Conservation (phyloP, 306 rosid genomes). For the Gastrolobium villosum region DNA sequence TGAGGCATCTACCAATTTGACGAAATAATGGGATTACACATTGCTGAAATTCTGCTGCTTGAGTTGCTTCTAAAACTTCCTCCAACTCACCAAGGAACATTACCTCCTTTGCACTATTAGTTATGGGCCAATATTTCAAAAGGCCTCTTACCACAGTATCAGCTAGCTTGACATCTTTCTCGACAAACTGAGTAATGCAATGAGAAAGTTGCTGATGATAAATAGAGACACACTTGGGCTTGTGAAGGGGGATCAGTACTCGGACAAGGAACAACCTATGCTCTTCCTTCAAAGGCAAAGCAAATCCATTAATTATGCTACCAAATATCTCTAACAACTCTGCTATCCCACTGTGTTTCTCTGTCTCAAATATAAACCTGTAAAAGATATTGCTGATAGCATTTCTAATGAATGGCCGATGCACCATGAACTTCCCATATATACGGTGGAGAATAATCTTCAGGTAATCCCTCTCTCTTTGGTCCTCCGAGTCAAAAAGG, state of each 20-base stretch:
- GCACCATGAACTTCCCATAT: slow-evolving; percentile 79
- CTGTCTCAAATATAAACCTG: slow-evolving; percentile 71
- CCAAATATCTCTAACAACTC: slow-evolving; percentile 75
- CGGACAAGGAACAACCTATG: slow-evolving; percentile 76
- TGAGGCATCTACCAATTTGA: slow-evolving; percentile 66
- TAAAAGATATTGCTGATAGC: slow-evolving; percentile 72
- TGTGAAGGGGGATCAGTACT: slow-evolving; percentile 73
- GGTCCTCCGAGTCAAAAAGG: slow-evolving; percentile 79
- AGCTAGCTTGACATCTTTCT: slow-evolving; percentile 73
- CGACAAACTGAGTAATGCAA: slow-evolving; percentile 73
- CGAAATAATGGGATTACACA: slow-evolving; percentile 70
- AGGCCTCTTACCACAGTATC: slow-evolving; percentile 72
- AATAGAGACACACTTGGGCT: slow-evolving; percentile 67
- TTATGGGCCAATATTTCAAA: slow-evolving; percentile 71
- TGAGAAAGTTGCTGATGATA: slow-evolving; percentile 73
- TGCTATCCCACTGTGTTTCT: slow-evolving; percentile 70
- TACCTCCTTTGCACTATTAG: slow-evolving; percentile 74
- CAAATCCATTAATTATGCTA: slow-evolving; percentile 73
- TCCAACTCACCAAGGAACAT: slow-evolving; percentile 76
- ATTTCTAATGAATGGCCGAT: slow-evolving; percentile 72
- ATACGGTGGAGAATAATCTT: slow-evolving; percentile 72
- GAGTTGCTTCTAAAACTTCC: slow-evolving; percentile 70
- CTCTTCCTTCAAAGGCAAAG: slow-evolving; percentile 79
- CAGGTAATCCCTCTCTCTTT: slow-evolving; percentile 75
- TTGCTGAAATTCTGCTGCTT: slow-evolving; percentile 68